Percentiles rank a stretch among this genome's conserved stretches.
Evolutionary conservation across 306 rosid species (phyloP).

Genomic region (Herpetospermum pedunculosum): DNA sequence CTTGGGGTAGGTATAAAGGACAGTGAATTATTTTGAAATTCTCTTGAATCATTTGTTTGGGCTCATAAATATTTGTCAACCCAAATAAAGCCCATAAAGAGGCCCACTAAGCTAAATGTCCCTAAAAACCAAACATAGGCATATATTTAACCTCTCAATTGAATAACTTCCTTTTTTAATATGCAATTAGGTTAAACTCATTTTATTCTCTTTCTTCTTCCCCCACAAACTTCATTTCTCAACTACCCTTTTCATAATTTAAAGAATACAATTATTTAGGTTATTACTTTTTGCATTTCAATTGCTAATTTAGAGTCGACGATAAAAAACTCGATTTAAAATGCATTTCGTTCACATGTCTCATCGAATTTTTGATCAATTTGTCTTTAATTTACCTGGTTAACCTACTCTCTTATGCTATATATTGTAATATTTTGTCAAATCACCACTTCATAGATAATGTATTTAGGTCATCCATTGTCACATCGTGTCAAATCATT

Average conservation of each 20-base stretch:
- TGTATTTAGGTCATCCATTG: too few species aligned
- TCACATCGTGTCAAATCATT: too few species aligned
- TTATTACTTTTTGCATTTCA: background rate
- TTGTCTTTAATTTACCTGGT: too few species aligned
- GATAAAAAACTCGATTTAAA: too few species aligned
- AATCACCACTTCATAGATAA: too few species aligned
- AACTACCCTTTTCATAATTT: background rate
- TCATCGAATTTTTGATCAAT: too few species aligned
- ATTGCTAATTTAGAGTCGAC: background rate
- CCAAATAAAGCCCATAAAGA: background rate
- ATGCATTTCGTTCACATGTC: too few species aligned
- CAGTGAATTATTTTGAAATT: background rate
- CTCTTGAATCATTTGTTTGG: background rate
- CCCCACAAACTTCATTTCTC: background rate
- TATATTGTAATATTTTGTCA: too few species aligned
- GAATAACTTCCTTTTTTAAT: background rate
- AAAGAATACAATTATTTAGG: background rate
- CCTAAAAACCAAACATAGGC: background rate
- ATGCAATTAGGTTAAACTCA: background rate
- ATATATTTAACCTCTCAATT: background rate
- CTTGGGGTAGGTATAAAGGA: background rate
- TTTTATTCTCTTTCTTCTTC: background rate
- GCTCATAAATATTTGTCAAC: background rate
- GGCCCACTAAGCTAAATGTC: background rate
- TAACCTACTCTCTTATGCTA: too few species aligned